phyloP scores from a whole-genome alignment of 805 yeast species.

The Kuraishia capsulata region DNA sequence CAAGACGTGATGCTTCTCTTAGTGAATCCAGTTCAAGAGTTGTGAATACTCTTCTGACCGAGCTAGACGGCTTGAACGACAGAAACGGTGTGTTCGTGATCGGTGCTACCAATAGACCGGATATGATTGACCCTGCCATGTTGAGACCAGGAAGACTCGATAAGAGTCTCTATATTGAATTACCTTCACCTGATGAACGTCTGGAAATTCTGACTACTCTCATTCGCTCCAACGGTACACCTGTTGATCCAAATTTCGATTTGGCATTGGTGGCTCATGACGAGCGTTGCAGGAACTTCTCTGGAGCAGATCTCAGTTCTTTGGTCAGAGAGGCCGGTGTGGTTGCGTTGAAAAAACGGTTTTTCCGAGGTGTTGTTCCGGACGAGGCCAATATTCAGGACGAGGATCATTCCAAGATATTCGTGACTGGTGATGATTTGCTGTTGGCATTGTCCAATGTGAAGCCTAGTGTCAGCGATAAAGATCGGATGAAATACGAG shows the following conservation, averaged over 20 bases:
- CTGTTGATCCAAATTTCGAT: slow-evolving; percentile 56
- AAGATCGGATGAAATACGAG: slow-evolving; percentile 72
- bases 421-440: slow-evolving; percentile 62
- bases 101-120: slow-evolving; percentile 97
- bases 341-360: slow-evolving; percentile 67
- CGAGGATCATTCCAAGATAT: slow-evolving; percentile 25
- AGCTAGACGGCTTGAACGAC: slow-evolving; percentile 89
- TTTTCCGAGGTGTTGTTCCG: slow-evolving; percentile 40
- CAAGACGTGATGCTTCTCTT: slow-evolving; percentile 80
- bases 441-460: slow-evolving; percentile 61
- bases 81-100: slow-evolving; percentile 88
- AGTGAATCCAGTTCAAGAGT: slow-evolving; percentile 90
- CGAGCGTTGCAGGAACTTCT: slow-evolving; percentile 76
- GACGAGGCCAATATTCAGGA: slow-evolving; percentile 13
- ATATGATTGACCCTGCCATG: slow-evolving; percentile 98
- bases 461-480: slow-evolving; percentile 85
- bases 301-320: slow-evolving; percentile 95
- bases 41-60: slow-evolving; percentile 89
- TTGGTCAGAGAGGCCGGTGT: slow-evolving; percentile 93
- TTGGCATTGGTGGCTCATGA: slow-evolving; percentile 57
- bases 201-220: slow-evolving; percentile 75
- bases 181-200: slow-evolving; percentile 75
- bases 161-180: slow-evolving; percentile 83
- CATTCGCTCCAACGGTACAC: slow-evolving; percentile 64
- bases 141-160: slow-evolving; percentile 93